These are phyloP conservation scores for Phytophthora niederhauseri DNA, from an alignment of 352 stramenopile genomes.

Conservation along the genomic window DNA sequence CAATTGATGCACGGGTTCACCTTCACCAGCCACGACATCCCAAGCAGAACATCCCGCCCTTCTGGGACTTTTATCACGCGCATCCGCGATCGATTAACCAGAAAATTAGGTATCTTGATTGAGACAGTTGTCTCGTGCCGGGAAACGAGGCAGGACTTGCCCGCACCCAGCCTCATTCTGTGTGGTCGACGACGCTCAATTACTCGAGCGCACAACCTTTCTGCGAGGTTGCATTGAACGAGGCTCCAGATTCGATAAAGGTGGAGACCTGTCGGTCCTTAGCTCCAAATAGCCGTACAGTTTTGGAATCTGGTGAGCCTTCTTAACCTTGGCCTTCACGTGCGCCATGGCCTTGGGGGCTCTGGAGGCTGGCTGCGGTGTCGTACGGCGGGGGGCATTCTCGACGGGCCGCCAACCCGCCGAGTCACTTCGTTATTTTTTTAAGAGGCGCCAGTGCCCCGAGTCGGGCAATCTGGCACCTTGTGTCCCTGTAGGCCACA, in stretches of 20 bases:
- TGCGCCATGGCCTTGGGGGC: background rate
- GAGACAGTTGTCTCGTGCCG: background rate
- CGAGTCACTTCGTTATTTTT: constrained; percentile 6
- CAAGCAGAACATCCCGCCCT: background rate
- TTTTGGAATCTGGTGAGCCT: background rate
- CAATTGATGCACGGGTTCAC: background rate
- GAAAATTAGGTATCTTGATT: background rate
- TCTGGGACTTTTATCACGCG: background rate
- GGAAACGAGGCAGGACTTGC: background rate
- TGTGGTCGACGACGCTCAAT: background rate
- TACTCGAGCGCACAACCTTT: background rate
- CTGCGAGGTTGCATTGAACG: background rate
- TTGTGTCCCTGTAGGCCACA: background rate
- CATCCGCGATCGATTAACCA: background rate
- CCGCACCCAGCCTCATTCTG: background rate
- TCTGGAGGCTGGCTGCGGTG: background rate
- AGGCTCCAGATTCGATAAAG: background rate
- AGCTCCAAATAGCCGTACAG: background rate
- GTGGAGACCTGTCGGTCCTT: background rate
- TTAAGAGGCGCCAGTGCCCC: background rate
- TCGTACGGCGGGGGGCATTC: background rate
- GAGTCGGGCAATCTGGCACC: background rate
- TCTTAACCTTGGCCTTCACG: background rate
- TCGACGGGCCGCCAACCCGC: constrained; percentile 3
- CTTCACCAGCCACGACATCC: background rate